Base-by-base conservation (phyloP, 2,329 filamentous ascomycete genomes). In the Fusarium sp. region DNA sequence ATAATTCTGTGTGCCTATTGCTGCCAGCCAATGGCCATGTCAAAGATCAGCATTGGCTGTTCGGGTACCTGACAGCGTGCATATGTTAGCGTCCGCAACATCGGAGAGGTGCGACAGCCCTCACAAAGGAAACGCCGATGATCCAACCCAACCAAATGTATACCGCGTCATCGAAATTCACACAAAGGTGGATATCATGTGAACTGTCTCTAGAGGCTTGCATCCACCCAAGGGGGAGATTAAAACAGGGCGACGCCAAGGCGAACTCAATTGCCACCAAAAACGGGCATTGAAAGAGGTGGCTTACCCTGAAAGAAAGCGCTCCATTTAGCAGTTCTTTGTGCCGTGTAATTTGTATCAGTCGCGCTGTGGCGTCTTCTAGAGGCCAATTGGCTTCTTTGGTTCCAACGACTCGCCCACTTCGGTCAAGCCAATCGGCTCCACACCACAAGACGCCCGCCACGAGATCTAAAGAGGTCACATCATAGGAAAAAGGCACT, bases 61-160 rank as follows among this genome's bases (percentile, higher is more conserved):
- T 67, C 65, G 61, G 56, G 66, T 69, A 69, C 66, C 66, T 69
- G 65, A 64, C 39, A 63, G 65, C 52, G 38, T 67, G 63, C 65
- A 67, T 44, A 22, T 47, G 14, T 50, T 59, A 67, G 66, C 56
- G 61, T 54, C 28, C 14, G 13, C 24, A 36, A 24, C 67, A 28
- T 55, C 26, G 26, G 22, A 22, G 46, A 26, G 22, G 24, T 10
- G 34, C 44, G 39, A 39, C 15, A 24, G 31, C 33, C 44, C 15
- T 14, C 39, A 33, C 26, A 54, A 50, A 53, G 51, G 34, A 54
- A 52, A 62, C 42, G n/a, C 26, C 40, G 36, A 33, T 17, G 34
- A 10, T 6, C 19, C 40, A 43, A 52, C n/a, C 33, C 45, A 57
- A 57, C 57, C 42, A 56, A 31, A 19, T 42, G n/a, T 39, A 31